A percentile compares a stretch with the other conserved stretches of the same genome.
Evolutionary conservation across 371 early-diverging fungal genomes (phyloP).

Genomic region (Mortierella sp.): DNA sequence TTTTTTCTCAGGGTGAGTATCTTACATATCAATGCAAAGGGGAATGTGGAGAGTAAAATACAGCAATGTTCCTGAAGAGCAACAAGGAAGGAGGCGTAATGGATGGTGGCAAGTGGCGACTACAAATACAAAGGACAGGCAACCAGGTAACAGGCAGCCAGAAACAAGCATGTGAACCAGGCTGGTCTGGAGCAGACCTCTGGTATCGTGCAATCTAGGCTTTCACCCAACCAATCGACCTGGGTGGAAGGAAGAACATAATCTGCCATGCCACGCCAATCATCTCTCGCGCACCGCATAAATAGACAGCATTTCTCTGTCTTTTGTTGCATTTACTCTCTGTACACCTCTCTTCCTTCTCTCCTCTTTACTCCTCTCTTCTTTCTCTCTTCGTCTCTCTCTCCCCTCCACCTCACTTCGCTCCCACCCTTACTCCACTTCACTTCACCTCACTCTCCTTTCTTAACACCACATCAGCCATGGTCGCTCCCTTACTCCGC

Average conservation of each 20-base stretch:
- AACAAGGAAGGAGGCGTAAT: not conserved
- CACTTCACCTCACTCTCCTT: not conserved
- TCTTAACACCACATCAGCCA: not conserved
- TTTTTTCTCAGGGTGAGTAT: not conserved
- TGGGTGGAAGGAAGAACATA: not conserved
- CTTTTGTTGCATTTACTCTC: not conserved
- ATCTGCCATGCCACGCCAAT: not conserved
- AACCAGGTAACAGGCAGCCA: not conserved
- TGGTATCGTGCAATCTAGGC: no score
- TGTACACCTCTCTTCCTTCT: not conserved
- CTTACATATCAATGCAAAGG: not conserved
- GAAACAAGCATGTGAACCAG: not conserved
- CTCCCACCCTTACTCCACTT: not conserved
- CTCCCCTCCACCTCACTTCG: not conserved
- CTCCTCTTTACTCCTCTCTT: not conserved
- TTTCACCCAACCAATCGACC: not conserved
- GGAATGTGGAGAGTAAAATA: not conserved
- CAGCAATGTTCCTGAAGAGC: not conserved
- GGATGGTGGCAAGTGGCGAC: no score
- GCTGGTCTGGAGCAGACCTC: not conserved
- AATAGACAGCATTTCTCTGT: not conserved
- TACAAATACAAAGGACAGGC: no score
- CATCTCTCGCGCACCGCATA: not conserved
- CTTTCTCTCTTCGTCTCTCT: no score
- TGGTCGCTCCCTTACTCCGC: slow-evolving; percentile 28